phyloP scores from a whole-genome alignment of 441 rosid species.

The Sinapis alba region DNA sequence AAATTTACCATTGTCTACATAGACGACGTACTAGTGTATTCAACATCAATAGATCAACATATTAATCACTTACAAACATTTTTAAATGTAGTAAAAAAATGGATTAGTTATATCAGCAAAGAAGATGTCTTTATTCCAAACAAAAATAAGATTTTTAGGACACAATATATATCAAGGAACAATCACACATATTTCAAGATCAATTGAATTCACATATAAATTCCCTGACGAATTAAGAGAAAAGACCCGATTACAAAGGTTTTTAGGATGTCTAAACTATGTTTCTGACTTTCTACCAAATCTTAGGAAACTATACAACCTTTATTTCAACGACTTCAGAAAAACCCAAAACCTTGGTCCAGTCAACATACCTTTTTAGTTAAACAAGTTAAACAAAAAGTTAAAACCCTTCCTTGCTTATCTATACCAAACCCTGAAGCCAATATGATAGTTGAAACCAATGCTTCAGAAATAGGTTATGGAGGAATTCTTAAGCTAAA shows the following conservation, averaged over 20 bases:
- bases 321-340: background rate
- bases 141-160: background rate
- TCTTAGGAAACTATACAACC: background rate
- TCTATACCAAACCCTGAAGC: background rate
- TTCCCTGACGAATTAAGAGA: background rate
- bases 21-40: no score
- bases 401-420: background rate
- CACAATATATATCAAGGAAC: background rate
- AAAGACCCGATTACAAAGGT: background rate
- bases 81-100: background rate
- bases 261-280: background rate
- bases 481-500: background rate
- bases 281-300: background rate
- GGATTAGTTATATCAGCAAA: background rate
- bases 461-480: background rate
- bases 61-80: background rate
- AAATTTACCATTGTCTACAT: no score
- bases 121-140: background rate
- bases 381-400: background rate
- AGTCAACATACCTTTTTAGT: background rate
- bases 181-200: background rate
- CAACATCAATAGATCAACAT: background rate
- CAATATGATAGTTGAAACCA: background rate
- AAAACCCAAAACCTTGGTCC: background rate
- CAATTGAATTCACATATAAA: background rate